Evolutionary conservation across 2,329 filamentous ascomycete genomes (phyloP).

Genomic region (Alternaria ethzedia): DNA sequence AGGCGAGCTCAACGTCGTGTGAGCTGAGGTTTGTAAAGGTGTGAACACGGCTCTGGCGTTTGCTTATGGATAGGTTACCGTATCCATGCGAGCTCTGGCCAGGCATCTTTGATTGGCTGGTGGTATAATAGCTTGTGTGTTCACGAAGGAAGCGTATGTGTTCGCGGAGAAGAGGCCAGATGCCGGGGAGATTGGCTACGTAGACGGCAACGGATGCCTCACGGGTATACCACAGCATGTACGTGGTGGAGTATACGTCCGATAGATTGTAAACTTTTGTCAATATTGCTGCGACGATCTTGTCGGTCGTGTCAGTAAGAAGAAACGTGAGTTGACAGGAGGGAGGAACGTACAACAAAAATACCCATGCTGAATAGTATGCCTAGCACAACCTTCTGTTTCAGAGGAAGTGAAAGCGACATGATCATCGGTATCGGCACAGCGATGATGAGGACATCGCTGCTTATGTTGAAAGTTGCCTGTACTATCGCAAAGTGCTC

Average conservation of each 20-base stretch:
- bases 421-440: slow-evolving; percentile 64
- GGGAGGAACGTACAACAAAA: slow-evolving; percentile 54
- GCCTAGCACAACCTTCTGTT: slow-evolving; percentile 62
- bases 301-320: slow-evolving; percentile 2
- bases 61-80: slow-evolving; percentile 22
- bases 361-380: slow-evolving; percentile 58
- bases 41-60: slow-evolving; percentile 5
- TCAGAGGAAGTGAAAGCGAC: slow-evolving; percentile 57
- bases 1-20: slow-evolving; percentile 31
- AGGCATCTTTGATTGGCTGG: slow-evolving; percentile 17
- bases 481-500: slow-evolving; percentile 66
- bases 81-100: slow-evolving; percentile 26
- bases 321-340: not conserved
- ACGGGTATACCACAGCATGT: slow-evolving; percentile 60
- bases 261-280: slow-evolving; percentile 58
- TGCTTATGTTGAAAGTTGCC: slow-evolving; percentile 65
- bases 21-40: slow-evolving; percentile 13
- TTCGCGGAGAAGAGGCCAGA: slow-evolving; percentile 60
- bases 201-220: slow-evolving; percentile 61
- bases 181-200: slow-evolving; percentile 61
- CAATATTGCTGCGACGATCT: slow-evolving; percentile 53
- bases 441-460: slow-evolving; percentile 65
- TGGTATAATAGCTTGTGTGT: slow-evolving; percentile 24
- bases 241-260: slow-evolving; percentile 48
- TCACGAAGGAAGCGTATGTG: slow-evolving; percentile 46